These are phyloP conservation scores for Salix udensis DNA, from an alignment of 345 rosid genomes.

Conservation along the genomic window DNA sequence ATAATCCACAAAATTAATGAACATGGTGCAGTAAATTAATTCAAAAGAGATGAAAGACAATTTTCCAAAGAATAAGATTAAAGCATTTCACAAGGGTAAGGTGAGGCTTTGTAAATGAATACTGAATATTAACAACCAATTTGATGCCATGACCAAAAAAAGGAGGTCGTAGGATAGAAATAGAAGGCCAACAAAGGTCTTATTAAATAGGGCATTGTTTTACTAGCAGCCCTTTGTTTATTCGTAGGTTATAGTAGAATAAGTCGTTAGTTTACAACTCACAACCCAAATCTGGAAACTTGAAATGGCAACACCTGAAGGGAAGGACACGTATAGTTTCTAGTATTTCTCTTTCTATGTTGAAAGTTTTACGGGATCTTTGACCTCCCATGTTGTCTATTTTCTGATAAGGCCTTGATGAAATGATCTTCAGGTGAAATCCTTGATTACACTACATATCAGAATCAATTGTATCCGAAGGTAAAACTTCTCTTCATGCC, in stretches of 20 bases:
- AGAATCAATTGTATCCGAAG: background rate
- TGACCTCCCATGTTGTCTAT: background rate
- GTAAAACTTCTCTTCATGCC: background rate
- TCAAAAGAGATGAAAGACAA: too few species aligned
- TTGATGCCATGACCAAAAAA: background rate
- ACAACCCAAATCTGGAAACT: background rate
- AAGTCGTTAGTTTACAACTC: background rate
- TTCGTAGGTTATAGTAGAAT: background rate
- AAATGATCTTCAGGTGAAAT: slow-evolving; percentile 9
- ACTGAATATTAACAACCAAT: too few species aligned
- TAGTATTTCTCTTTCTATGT: background rate
- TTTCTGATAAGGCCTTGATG: background rate
- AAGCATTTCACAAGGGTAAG: too few species aligned
- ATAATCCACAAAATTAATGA: too few species aligned
- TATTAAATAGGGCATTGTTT: background rate
- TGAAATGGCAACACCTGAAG: too few species aligned
- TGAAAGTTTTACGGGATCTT: background rate
- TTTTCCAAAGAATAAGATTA: too few species aligned
- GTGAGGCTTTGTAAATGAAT: too few species aligned
- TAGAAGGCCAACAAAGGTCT: background rate
- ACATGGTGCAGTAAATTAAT: too few species aligned
- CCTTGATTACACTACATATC: slow-evolving; percentile 5
- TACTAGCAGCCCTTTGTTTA: background rate
- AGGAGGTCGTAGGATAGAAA: background rate
- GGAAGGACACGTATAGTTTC: background rate